phyloP scores from a whole-genome alignment of 2,329 filamentous ascomycete genomes.

The Calcarisporium arbuscula region DNA sequence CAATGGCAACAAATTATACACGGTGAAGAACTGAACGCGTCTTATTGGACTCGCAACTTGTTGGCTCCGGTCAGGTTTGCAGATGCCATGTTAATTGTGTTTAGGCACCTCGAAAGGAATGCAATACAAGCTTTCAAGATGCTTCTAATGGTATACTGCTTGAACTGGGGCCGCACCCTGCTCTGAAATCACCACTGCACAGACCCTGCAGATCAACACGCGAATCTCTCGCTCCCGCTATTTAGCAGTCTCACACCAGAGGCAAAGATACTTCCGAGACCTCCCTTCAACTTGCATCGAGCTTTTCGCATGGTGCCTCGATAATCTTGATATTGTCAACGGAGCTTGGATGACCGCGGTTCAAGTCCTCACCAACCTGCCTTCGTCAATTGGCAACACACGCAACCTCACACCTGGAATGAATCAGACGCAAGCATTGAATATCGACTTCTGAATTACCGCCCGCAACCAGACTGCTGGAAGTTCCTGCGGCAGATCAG shows the following conservation, averaged over 20 bases:
- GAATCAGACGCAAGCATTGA: conserved; percentile 18
- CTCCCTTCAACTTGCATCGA: conserved; percentile 1
- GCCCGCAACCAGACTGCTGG: conserved; percentile 21
- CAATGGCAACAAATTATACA: conserved; percentile 1
- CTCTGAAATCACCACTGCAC: conserved; percentile 5
- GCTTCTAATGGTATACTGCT: too few species aligned
- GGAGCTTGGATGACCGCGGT: not conserved
- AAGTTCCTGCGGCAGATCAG: conserved; percentile 13
- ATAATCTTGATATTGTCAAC: conserved; percentile 5
- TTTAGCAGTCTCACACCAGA: conserved; percentile 4
- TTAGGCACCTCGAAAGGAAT: too few species aligned
- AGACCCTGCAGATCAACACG: conserved; percentile 2
- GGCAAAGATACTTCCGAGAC: conserved; percentile 3
- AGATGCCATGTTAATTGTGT: conserved; percentile 6
- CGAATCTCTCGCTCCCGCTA: not conserved
- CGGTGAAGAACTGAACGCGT: conserved; percentile 4
- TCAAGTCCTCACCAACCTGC: conserved; percentile 12
- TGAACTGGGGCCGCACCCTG: conserved; percentile 10
- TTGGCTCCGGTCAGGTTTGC: conserved; percentile 7
- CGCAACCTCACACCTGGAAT: conserved; percentile 12
- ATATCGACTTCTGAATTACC: conserved; percentile 14
- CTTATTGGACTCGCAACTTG: conserved; percentile 8
- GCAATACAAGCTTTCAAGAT: too few species aligned
- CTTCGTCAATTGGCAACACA: conserved; percentile 17
- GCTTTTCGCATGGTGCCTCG: conserved; percentile 2